Percentiles rank a stretch among this genome's conserved stretches.
These are phyloP conservation scores for Pseudogymnoascus sp. DNA, from an alignment of 2,329 filamentous ascomycete species.

Conservation along the genomic window DNA sequence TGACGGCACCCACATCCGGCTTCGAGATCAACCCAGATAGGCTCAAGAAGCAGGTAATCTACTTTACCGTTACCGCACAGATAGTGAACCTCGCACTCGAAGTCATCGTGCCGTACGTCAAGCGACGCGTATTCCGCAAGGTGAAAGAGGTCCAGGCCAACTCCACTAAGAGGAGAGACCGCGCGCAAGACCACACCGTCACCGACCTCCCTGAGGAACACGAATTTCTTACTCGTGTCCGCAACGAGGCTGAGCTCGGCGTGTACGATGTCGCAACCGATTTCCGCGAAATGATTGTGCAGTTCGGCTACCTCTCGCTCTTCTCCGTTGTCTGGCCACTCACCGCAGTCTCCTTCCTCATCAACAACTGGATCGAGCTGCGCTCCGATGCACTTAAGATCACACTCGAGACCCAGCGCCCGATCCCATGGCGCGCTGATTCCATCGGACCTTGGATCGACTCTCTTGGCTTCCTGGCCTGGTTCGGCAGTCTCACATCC, in stretches of 20 bases:
- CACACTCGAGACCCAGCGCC: slow-evolving; percentile 77
- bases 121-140: slow-evolving; percentile 68
- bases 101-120: slow-evolving; percentile 74
- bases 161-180: slow-evolving; percentile 41
- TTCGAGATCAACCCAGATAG: slow-evolving; percentile 80
- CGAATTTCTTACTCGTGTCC: slow-evolving; percentile 70
- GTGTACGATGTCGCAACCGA: slow-evolving; percentile 85
- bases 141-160: slow-evolving; percentile 65
- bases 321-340: slow-evolving; percentile 94
- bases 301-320: slow-evolving; percentile 76
- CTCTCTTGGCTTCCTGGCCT: slow-evolving; percentile 79
- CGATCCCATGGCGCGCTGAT: slow-evolving; percentile 82
- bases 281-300: slow-evolving; percentile 87
- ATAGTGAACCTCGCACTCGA: slow-evolving; percentile 82
- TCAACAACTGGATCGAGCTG: slow-evolving; percentile 95
- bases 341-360: slow-evolving; percentile 77
- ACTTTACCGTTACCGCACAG: slow-evolving; percentile 90
- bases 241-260: slow-evolving; percentile 72
- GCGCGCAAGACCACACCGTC: slow-evolving; percentile 31
- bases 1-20: slow-evolving; percentile 45
- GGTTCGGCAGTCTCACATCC: slow-evolving; percentile 83
- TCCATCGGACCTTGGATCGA: slow-evolving; percentile 91
- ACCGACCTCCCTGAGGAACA: slow-evolving; percentile 70
- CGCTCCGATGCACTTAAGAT: slow-evolving; percentile 93
- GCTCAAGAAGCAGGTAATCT: slow-evolving; percentile 86